phyloP scores from a whole-genome alignment of 345 rosid genomes.

The Brassica carinata region DNA sequence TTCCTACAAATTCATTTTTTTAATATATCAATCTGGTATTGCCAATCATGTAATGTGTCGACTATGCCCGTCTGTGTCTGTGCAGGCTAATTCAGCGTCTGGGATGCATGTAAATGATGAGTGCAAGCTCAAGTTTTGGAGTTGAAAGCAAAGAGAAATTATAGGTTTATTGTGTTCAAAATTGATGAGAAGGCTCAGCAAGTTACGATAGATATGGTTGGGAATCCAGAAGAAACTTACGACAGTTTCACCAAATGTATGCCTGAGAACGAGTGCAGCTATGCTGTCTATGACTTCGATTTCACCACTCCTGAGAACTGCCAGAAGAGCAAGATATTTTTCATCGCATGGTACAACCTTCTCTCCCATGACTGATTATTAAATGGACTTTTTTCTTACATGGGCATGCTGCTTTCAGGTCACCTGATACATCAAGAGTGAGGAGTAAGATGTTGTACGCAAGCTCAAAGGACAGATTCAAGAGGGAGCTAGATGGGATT shows the following conservation, averaged over 20 bases:
- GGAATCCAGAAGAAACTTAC: slow-evolving; percentile 58
- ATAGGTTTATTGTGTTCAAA: slow-evolving; percentile 65
- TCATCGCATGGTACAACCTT: slow-evolving; percentile 61
- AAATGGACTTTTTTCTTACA: too few relatives aligned
- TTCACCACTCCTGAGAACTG: slow-evolving; percentile 65
- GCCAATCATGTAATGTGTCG: neutral
- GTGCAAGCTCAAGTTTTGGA: slow-evolving; percentile 79
- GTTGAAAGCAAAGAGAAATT: slow-evolving; percentile 66
- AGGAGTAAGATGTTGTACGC: slow-evolving; percentile 81
- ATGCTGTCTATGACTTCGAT: slow-evolving; percentile 53
- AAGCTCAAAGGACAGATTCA: slow-evolving; percentile 75
- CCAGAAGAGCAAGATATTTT: slow-evolving; percentile 78
- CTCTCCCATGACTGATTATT: neutral
- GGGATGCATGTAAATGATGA: slow-evolving; percentile 76
- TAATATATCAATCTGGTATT: neutral
- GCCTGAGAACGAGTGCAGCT: slow-evolving; percentile 67
- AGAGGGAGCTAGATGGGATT: slow-evolving; percentile 75
- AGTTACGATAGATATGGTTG: slow-evolving; percentile 59
- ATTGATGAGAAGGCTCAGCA: slow-evolving; percentile 68
- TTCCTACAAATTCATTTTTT: slow-evolving; percentile 6
- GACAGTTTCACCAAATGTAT: slow-evolving; percentile 56
- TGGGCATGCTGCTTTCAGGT: slow-evolving; percentile 43
- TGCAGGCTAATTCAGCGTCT: slow-evolving; percentile 68
- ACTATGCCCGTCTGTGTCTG: slow-evolving; percentile 6
- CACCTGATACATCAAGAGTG: slow-evolving; percentile 70